These are phyloP conservation scores for Kuraishia molischiana DNA, from an alignment of 805 yeast genomes.

Conservation along the genomic window DNA sequence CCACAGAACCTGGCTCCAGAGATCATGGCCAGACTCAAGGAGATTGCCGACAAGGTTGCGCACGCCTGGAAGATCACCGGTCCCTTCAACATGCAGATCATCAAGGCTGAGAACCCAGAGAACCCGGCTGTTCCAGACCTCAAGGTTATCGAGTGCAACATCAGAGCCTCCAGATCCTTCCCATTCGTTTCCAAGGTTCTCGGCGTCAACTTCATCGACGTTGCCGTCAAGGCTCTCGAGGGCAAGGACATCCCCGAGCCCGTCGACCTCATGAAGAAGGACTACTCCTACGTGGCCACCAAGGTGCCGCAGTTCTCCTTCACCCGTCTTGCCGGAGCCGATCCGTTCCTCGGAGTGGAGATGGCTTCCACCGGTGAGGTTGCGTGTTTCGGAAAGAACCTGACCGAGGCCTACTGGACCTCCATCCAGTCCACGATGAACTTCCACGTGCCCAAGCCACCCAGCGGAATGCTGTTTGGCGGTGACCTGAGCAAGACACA, in stretches of 20 bases:
- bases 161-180: conserved; percentile 97
- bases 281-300: conserved; percentile 82
- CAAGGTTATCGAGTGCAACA: conserved; percentile 97
- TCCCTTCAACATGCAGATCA: conserved; percentile 97
- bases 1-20: conserved; percentile 70
- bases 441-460: conserved; percentile 89
- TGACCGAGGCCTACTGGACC: conserved; percentile 94
- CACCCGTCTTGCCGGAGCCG: conserved; percentile 98
- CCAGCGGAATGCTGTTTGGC: conserved; percentile 84
- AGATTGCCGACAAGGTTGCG: conserved; percentile 89
- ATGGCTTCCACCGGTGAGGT: conserved; percentile 99
- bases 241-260: conserved; percentile 71
- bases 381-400: conserved; percentile 87
- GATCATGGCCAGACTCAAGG: conserved; percentile 66
- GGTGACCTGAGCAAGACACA: conserved; percentile 75
- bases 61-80: conserved; percentile 93
- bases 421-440: conserved; percentile 96
- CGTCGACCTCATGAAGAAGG: conserved; percentile 67
- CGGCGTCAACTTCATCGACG: conserved; percentile 90
- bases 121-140: conserved; percentile 51
- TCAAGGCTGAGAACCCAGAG: conserved; percentile 59
- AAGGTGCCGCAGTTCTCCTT: conserved; percentile 98
- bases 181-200: conserved; percentile 97
- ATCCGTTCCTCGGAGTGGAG: conserved; percentile 97
- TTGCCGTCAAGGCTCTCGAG: conserved; percentile 82